phyloP scores from a whole-genome alignment of 768 basidiomycete genomes.

The Kockovaella imperatae region DNA sequence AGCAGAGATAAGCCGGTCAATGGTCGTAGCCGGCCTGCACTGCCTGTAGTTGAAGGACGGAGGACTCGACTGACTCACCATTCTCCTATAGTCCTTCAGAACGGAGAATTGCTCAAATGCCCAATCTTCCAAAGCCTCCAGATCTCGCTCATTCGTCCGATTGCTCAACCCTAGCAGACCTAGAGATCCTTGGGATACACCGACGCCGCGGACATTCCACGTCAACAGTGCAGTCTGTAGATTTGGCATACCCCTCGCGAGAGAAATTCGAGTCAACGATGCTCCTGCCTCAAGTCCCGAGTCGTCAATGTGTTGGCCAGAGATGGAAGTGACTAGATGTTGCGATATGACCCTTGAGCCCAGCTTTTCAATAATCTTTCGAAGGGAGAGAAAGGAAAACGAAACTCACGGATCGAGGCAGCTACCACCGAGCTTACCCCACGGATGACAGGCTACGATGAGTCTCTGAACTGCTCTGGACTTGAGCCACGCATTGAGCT shows the following conservation, averaged over 20 bases:
- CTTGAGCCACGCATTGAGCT: not conserved
- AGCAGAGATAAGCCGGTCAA: not conserved
- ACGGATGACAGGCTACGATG: conserved; percentile 31
- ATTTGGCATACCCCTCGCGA: not conserved
- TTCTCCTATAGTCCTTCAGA: conserved; percentile 8
- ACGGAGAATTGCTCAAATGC: conserved; percentile 9
- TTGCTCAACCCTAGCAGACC: conserved; percentile 12
- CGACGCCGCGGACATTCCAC: conserved; percentile 31
- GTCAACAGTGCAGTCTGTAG: conserved; percentile 19
- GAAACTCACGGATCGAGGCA: conserved; percentile 31
- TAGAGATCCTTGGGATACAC: conserved; percentile 11
- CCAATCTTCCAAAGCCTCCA: conserved; percentile 19
- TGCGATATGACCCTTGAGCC: conserved; percentile 25
- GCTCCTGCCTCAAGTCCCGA: too few species aligned
- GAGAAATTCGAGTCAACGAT: not conserved
- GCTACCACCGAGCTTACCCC: conserved; percentile 28
- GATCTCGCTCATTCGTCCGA: conserved; percentile 16
- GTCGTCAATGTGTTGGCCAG: not conserved
- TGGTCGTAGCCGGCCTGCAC: not conserved
- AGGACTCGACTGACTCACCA: conserved; percentile 7
- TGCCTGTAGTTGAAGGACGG: not conserved
- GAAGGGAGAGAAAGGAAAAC: not conserved
- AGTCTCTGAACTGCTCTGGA: conserved; percentile 12
- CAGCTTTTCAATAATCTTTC: not conserved
- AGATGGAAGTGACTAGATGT: conserved; percentile 19